Evolutionary conservation across 345 rosid genomes (phyloP).

Genomic region (Brassica juncea): DNA sequence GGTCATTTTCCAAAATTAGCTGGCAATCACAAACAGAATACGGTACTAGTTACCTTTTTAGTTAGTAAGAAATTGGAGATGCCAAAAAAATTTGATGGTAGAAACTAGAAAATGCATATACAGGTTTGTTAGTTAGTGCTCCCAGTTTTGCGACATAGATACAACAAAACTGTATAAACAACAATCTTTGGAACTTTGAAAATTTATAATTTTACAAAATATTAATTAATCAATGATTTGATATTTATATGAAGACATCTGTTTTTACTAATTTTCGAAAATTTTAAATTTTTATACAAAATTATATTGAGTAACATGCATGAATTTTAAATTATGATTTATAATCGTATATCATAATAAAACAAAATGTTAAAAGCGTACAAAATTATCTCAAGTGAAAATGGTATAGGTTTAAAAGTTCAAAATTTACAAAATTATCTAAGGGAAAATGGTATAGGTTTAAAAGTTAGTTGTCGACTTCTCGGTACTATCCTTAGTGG

Average conservation of each 20-base stretch:
- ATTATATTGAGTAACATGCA: not conserved
- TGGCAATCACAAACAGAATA: not conserved
- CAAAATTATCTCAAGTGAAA: not conserved
- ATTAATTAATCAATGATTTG: too few species aligned
- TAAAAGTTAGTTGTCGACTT: too few species aligned
- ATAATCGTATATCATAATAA: not conserved
- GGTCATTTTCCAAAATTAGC: conserved; percentile 15
- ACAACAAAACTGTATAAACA: too few species aligned
- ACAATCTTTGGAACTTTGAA: too few species aligned
- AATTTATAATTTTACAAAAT: too few species aligned
- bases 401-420: not conserved
- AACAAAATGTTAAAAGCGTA: not conserved
- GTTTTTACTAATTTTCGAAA: too few species aligned
- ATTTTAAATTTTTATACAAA: too few species aligned
- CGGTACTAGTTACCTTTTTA: not conserved
- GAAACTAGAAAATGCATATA: not conserved
- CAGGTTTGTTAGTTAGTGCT: not conserved
- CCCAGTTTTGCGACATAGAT: not conserved
- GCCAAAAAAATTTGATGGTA: not conserved
- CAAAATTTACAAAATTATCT: not conserved
- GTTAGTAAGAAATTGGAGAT: not conserved
- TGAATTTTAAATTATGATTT: not conserved
- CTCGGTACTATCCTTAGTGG: too few species aligned
- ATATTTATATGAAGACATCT: too few species aligned
- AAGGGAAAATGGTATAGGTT: too few species aligned